A percentile compares a stretch with the other conserved stretches of the same genome.
These are phyloP conservation scores for Croton setiger DNA, from an alignment of 441 rosid genomes.

Conservation along the genomic window DNA sequence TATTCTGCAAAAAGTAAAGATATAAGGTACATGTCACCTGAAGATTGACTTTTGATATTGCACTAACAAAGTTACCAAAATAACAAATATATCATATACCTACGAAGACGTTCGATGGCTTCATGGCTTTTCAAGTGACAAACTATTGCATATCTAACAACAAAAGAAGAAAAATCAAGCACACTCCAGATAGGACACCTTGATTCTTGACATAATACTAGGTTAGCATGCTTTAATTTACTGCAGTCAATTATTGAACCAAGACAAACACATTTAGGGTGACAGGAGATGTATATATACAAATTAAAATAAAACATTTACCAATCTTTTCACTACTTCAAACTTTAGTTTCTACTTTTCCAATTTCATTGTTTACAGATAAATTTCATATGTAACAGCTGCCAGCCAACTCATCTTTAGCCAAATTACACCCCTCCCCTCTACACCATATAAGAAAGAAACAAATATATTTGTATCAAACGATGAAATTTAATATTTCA, in stretches of 20 bases:
- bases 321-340: background rate
- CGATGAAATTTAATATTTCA: background rate
- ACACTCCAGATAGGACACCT: background rate
- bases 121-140: slow-evolving; percentile 70
- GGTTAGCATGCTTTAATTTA: background rate
- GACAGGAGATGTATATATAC: background rate
- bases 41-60: background rate
- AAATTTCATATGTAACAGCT: background rate
- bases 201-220: background rate
- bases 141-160: slow-evolving; percentile 69
- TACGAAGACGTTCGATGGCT: slow-evolving; percentile 87
- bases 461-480: background rate
- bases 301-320: background rate
- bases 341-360: background rate
- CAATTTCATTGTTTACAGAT: background rate
- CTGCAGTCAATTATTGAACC: background rate
- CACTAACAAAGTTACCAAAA: background rate
- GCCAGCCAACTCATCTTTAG: background rate
- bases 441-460: background rate
- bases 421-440: background rate
- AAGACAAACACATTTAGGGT: background rate
- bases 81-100: slow-evolving; percentile 35
- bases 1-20: slow-evolving; percentile 57
- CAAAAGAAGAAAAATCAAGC: slow-evolving; percentile 12
- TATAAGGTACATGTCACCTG: slow-evolving; percentile 20